Evolutionary conservation across 768 basidiomycete genomes (phyloP).

Genomic region (Hortiboletus flavorubellus): DNA sequence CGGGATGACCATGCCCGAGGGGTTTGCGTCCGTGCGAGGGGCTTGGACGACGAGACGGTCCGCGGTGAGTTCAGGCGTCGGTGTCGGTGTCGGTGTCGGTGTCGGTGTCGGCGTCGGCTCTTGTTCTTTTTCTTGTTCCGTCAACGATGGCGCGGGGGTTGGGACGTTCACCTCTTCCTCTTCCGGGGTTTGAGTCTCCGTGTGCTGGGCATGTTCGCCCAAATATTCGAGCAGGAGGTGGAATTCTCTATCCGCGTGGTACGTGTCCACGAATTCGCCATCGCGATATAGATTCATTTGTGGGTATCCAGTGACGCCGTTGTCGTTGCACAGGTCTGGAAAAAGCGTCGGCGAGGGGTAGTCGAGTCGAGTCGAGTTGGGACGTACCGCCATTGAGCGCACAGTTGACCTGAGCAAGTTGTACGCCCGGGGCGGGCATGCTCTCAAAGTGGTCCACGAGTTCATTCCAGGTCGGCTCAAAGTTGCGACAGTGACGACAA

Average conservation of each 20-base stretch:
- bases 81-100: not conserved
- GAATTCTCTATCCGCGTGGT: constrained; percentile 50
- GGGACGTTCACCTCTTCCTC: not conserved
- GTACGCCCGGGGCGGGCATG: constrained; percentile 40
- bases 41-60: constrained; percentile 17
- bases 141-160: not conserved
- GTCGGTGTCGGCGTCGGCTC: not conserved
- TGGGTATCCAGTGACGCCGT: constrained; percentile 70
- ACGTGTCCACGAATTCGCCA: constrained; percentile 59
- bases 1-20: constrained; percentile 24
- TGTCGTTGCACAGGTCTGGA: constrained; percentile 75
- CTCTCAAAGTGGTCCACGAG: constrained; percentile 52
- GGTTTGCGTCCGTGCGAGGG: constrained; percentile 17
- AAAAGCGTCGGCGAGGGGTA: not conserved
- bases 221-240: constrained; percentile 57
- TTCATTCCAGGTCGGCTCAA: constrained; percentile 80
- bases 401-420: constrained; percentile 82
- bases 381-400: constrained; percentile 69
- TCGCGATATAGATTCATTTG: constrained; percentile 69
- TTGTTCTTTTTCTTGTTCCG: not conserved
- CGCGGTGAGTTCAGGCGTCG: not conserved
- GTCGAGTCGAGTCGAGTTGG: too few relatives aligned
- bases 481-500: constrained; percentile 74
- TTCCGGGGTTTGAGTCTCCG: not conserved
- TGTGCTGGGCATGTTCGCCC: constrained; percentile 37